phyloP scores from a whole-genome alignment of 208 protist species.

The Herpetomonas muscarum region DNA sequence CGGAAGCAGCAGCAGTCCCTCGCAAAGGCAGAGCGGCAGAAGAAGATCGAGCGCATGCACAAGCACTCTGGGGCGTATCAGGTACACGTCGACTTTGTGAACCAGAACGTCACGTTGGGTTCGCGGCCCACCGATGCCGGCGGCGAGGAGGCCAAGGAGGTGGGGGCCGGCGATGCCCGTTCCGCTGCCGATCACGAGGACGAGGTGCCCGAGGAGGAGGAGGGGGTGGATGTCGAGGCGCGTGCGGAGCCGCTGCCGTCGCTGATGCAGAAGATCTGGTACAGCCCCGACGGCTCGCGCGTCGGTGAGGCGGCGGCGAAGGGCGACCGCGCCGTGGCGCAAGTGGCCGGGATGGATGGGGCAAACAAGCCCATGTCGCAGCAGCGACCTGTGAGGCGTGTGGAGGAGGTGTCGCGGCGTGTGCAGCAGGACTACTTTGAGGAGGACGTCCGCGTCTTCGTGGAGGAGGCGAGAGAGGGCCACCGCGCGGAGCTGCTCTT shows the following conservation, averaged over 20 bases:
- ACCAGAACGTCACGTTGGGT: constrained; percentile 62
- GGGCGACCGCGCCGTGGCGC: constrained; percentile 12
- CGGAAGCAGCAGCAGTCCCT: constrained; percentile 41
- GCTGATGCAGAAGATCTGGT: constrained; percentile 82
- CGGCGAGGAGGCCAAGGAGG: background rate
- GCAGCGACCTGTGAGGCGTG: background rate
- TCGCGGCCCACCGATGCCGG: constrained; percentile 20
- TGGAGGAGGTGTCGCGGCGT: constrained; percentile 64
- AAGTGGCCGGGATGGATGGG: background rate
- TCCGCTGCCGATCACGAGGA: constrained; percentile 9
- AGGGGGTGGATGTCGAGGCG: constrained; percentile 17
- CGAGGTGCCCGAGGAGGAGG: constrained; percentile 13
- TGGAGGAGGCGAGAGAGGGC: constrained; percentile 22
- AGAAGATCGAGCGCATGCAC: constrained; percentile 63
- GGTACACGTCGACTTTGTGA: constrained; percentile 78
- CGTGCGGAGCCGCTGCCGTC: constrained; percentile 58
- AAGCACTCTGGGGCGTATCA: constrained; percentile 49
- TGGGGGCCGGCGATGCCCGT: constrained; percentile 3
- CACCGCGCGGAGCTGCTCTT: constrained; percentile 23
- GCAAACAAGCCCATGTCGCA: background rate
- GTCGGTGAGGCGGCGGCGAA: constrained; percentile 12
- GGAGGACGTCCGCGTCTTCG: constrained; percentile 67
- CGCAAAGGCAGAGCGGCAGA: constrained; percentile 39
- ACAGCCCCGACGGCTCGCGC: constrained; percentile 53
- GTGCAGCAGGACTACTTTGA: constrained; percentile 87